A percentile compares a stretch with the other conserved stretches of the same genome.
Evolutionary conservation across 2,329 filamentous ascomycete genomes (phyloP).

Genomic region (Westerdykella aurantiaca): DNA sequence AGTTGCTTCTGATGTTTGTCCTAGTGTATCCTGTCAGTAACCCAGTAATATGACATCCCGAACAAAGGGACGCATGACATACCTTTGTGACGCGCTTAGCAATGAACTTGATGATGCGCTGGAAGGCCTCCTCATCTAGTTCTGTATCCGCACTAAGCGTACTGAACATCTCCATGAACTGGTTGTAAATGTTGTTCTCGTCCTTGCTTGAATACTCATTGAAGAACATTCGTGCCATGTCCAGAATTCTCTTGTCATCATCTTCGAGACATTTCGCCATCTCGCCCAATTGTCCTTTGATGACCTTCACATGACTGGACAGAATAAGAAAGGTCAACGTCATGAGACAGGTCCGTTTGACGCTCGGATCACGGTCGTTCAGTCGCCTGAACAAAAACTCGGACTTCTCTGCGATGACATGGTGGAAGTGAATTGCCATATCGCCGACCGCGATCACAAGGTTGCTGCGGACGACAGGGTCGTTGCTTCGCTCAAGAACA

Average conservation of each 20-base stretch:
- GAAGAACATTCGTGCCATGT: conserved; percentile 97
- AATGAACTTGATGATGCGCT: conserved; percentile 83
- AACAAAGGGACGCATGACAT: conserved; percentile 21
- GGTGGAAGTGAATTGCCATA: conserved; percentile 99
- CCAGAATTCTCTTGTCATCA: conserved; percentile 86
- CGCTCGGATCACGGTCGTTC: conserved; percentile 79
- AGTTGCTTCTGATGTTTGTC: conserved; percentile 97
- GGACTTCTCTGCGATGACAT: conserved; percentile 97
- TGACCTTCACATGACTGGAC: conserved; percentile 94
- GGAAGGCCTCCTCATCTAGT: conserved; percentile 79
- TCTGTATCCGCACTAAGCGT: conserved; percentile 75
- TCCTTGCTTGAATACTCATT: conserved; percentile 96
- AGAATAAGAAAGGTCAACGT: conserved; percentile 95
- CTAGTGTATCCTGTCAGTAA: conserved; percentile 43
- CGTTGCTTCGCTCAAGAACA: conserved; percentile 90
- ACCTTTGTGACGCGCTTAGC: conserved; percentile 97
- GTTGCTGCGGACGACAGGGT: conserved; percentile 90
- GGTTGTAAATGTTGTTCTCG: conserved; percentile 90
- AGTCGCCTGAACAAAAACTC: conserved; percentile 94
- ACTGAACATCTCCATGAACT: conserved; percentile 99
- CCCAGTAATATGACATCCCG: no score
- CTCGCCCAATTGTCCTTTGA: conserved; percentile 90
- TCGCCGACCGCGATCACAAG: conserved; percentile 95
- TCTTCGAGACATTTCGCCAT: conserved; percentile 99
- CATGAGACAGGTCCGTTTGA: conserved; percentile 97